Percentiles rank a stretch among this genome's conserved stretches.
Conservation (phyloP, 1,139 yeast species). For the Insectozyma bohioensis region DNA sequence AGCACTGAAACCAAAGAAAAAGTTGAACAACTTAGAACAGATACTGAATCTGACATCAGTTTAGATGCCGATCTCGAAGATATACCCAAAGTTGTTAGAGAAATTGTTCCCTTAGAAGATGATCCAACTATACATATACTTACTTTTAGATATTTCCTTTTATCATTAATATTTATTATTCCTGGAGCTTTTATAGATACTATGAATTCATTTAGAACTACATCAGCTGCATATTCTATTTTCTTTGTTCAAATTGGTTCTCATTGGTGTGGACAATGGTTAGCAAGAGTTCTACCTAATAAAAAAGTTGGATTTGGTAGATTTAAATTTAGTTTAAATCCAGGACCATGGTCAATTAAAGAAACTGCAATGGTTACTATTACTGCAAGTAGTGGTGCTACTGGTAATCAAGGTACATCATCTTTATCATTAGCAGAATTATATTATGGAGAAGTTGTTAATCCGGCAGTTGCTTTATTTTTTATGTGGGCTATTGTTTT, state of each 20-base stretch:
- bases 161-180: constrained; percentile 38
- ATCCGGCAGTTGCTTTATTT: constrained; percentile 32
- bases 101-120: constrained; percentile 35
- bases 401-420: constrained; percentile 46
- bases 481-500: constrained; percentile 50
- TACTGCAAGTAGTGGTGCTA: constrained; percentile 48
- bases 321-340: constrained; percentile 32
- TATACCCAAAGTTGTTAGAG: constrained; percentile 33
- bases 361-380: constrained; percentile 46
- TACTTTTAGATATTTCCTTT: constrained; percentile 42
- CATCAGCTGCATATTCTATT: constrained; percentile 48
- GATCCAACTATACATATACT: constrained; percentile 33
- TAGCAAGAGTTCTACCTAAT: constrained; percentile 37
- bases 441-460: constrained; percentile 33
- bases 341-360: constrained; percentile 50
- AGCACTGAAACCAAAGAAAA: neutral
- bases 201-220: constrained; percentile 48
- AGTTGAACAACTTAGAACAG: neutral
- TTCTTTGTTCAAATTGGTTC: constrained; percentile 46
- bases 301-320: constrained; percentile 22
- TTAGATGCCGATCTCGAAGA: constrained; percentile 19
- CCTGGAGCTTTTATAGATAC: constrained; percentile 53
- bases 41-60: constrained; percentile 3
- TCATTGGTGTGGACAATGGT: constrained; percentile 43
- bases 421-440: constrained; percentile 43